A percentile compares a stretch with the other conserved stretches of the same genome.
phyloP scores from a whole-genome alignment of 495 filamentous ascomycete genomes.

The Neurospora pannonica region DNA sequence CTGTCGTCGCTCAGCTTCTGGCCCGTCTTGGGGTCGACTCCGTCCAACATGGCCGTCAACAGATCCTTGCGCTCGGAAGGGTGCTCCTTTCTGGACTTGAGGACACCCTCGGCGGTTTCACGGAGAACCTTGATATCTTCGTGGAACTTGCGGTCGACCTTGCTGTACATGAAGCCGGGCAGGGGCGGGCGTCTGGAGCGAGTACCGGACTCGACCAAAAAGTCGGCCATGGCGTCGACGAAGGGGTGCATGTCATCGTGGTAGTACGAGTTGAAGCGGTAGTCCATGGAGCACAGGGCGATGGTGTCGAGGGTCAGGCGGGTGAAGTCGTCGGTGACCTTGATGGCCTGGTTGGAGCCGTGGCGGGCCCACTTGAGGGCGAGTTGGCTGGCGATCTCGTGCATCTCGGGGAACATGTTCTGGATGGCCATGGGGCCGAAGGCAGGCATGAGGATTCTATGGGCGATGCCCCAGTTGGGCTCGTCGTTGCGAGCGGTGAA shows the following conservation, averaged over 20 bases:
- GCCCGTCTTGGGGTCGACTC: slow-evolving; percentile 58
- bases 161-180: slow-evolving; percentile 40
- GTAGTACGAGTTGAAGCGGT: slow-evolving; percentile 70
- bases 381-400: slow-evolving; percentile 62
- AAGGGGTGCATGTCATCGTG: slow-evolving; percentile 58
- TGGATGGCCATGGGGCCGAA: slow-evolving; percentile 65
- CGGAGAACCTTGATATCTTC: slow-evolving; percentile 48
- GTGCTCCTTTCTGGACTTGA: slow-evolving; percentile 48
- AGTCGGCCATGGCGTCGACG: slow-evolving; percentile 51
- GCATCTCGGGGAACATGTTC: slow-evolving; percentile 67
- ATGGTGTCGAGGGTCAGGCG: slow-evolving; percentile 65
- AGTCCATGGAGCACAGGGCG: slow-evolving; percentile 63
- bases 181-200: slow-evolving; percentile 43
- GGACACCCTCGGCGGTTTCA: slow-evolving; percentile 46
- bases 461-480: slow-evolving; percentile 61
- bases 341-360: slow-evolving; percentile 46
- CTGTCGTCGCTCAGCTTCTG: slow-evolving; percentile 48
- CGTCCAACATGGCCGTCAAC: slow-evolving; percentile 59
- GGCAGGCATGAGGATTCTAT: slow-evolving; percentile 55
- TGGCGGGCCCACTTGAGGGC: slow-evolving; percentile 65
- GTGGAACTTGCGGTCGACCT: slow-evolving; percentile 46
- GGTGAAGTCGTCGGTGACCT: slow-evolving; percentile 63
- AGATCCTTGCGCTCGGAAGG: slow-evolving; percentile 57
- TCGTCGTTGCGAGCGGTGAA: slow-evolving; percentile 57
- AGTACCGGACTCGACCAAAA: slow-evolving; percentile 45